These are phyloP conservation scores for Trichoderma gracile DNA, from an alignment of 2,329 filamentous ascomycete species.

Conservation along the genomic window DNA sequence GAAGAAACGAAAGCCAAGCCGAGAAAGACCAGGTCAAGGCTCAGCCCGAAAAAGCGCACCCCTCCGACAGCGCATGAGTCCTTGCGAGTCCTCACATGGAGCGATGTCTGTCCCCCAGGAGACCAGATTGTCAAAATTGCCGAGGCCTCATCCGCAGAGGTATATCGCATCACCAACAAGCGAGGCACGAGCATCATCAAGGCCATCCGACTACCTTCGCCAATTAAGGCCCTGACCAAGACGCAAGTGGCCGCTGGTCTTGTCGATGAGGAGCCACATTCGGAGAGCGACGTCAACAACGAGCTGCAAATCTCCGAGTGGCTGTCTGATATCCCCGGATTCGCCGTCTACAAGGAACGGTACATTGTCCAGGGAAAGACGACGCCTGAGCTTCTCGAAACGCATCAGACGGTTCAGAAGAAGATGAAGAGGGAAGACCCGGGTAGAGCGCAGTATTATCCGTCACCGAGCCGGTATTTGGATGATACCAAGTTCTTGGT, in stretches of 20 bases:
- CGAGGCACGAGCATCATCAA: slow-evolving; percentile 66
- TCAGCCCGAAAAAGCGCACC: background rate
- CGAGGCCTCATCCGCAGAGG: slow-evolving; percentile 66
- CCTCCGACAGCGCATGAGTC: slow-evolving; percentile 26
- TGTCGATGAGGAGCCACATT: slow-evolving; percentile 60
- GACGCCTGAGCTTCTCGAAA: slow-evolving; percentile 55
- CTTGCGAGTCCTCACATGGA: slow-evolving; percentile 55
- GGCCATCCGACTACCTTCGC: slow-evolving; percentile 59
- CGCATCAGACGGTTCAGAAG: slow-evolving; percentile 60
- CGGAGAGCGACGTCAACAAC: slow-evolving; percentile 55
- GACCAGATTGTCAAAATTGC: slow-evolving; percentile 63
- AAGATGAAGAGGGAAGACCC: slow-evolving; percentile 57
- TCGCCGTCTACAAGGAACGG: slow-evolving; percentile 65
- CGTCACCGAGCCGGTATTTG: slow-evolving; percentile 60
- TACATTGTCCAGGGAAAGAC: slow-evolving; percentile 61
- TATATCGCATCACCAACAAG: slow-evolving; percentile 62
- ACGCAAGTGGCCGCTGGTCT: slow-evolving; percentile 54
- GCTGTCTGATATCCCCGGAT: slow-evolving; percentile 64
- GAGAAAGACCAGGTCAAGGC: background rate
- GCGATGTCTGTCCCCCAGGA: slow-evolving; percentile 56
- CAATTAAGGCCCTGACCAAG: slow-evolving; percentile 59
- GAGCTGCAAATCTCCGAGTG: slow-evolving; percentile 65
- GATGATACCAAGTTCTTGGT: slow-evolving; percentile 60
- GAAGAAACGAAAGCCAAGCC: background rate
- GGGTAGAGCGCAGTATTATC: slow-evolving; percentile 60